Evolutionary conservation across 2,329 filamentous ascomycete species (phyloP).

Genomic region (Hymenoscyphus scutula): DNA sequence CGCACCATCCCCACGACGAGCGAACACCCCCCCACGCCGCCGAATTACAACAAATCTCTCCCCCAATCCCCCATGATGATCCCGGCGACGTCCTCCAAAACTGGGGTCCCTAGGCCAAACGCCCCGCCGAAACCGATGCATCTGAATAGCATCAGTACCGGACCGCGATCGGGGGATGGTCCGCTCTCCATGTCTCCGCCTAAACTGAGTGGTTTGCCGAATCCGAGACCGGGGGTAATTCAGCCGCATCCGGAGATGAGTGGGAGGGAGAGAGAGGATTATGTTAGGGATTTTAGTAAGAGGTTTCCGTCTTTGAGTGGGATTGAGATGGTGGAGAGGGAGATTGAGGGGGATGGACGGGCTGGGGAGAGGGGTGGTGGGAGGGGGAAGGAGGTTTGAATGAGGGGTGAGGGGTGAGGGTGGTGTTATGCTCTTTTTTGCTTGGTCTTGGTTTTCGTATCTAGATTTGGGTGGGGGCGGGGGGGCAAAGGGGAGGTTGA

Average conservation of each 20-base stretch:
- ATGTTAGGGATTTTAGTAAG: slow-evolving; percentile 71
- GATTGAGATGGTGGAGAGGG: slow-evolving; percentile 60
- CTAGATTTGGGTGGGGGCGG: no score
- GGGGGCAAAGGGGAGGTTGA: no score
- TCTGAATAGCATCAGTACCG: slow-evolving; percentile 53
- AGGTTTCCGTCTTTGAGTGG: slow-evolving; percentile 81
- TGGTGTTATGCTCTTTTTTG: no score
- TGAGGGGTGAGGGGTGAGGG: no score
- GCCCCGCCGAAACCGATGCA: slow-evolving; percentile 62
- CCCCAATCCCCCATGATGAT: slow-evolving; percentile 21
- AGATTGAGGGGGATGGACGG: slow-evolving; percentile 20
- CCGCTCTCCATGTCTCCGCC: slow-evolving; percentile 43
- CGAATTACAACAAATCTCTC: slow-evolving; percentile 29
- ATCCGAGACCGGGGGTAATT: neutral
- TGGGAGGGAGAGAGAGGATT: slow-evolving; percentile 61
- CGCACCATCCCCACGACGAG: slow-evolving; percentile 25
- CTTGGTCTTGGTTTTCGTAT: no score
- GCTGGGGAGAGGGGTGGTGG: slow-evolving; percentile 9
- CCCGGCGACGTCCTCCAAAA: slow-evolving; percentile 32
- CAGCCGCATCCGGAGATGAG: slow-evolving; percentile 55
- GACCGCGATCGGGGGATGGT: slow-evolving; percentile 29
- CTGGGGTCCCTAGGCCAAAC: slow-evolving; percentile 44
- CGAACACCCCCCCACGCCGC: no score
- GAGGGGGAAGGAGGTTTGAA: slow-evolving; percentile 10
- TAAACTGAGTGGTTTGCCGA: neutral